These are phyloP conservation scores for Aspergillus hancockii DNA, from an alignment of 495 filamentous ascomycete genomes.

Conservation along the genomic window DNA sequence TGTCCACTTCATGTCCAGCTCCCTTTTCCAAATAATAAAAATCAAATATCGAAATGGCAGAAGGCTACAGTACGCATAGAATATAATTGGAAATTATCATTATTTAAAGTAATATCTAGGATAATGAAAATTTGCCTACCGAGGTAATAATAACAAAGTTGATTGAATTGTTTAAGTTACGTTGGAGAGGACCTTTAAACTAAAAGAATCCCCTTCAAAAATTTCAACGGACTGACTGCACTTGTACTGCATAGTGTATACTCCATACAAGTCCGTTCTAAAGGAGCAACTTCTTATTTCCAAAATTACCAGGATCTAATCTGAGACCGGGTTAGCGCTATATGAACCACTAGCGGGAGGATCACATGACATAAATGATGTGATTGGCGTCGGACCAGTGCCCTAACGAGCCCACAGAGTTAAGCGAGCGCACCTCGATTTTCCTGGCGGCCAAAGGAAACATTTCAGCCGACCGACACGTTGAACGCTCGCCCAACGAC, in stretches of 20 bases:
- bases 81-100: too few species aligned
- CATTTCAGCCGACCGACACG: slow-evolving; percentile 38
- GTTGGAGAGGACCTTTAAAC: too few species aligned
- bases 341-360: not conserved
- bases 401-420: slow-evolving; percentile 45
- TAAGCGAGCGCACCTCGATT: slow-evolving; percentile 51
- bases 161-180: too few species aligned
- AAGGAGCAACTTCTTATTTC: not conserved
- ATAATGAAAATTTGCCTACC: not conserved
- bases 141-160: not conserved
- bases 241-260: too few species aligned
- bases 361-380: slow-evolving; percentile 25
- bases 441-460: slow-evolving; percentile 32
- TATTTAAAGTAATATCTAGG: too few species aligned
- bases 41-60: too few species aligned
- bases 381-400: slow-evolving; percentile 29
- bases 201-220: too few species aligned
- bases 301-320: not conserved
- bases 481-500: slow-evolving; percentile 41
- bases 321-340: slow-evolving; percentile 1
- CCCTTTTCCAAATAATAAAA: too few species aligned
- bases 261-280: too few species aligned
- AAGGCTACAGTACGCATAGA: too few species aligned
- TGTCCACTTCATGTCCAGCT: not conserved
- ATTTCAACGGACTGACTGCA: too few species aligned